phyloP scores from a whole-genome alignment of 192 early-diverging fungal species.

The Backusella liffmaniae region DNA sequence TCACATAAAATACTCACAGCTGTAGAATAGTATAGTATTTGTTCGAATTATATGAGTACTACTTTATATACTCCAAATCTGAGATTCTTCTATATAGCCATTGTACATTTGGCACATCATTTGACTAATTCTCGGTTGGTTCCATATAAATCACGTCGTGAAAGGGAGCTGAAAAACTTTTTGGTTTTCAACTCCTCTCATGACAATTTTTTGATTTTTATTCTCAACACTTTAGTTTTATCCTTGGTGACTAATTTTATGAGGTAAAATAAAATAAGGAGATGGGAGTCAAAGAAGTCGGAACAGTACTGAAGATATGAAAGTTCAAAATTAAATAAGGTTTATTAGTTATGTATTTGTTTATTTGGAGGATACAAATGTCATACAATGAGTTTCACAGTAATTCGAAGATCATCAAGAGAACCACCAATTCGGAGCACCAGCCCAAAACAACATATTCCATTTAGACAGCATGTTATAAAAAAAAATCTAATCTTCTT shows the following conservation, averaged over 20 bases:
- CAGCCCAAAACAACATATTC: not conserved
- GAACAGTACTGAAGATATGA: not conserved
- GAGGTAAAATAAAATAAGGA: not conserved
- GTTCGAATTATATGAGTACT: too few relatives aligned
- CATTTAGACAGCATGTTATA: not conserved
- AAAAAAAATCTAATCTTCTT: not conserved
- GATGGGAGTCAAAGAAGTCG: not conserved
- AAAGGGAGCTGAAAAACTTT: not conserved
- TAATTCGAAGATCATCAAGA: not conserved
- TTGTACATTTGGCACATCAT: not conserved
- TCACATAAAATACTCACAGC: too few relatives aligned
- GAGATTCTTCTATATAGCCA: not conserved
- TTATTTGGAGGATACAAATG: not conserved
- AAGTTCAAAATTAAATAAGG: not conserved
- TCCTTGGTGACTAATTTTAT: not conserved
- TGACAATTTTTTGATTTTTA: not conserved
- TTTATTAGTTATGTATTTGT: not conserved
- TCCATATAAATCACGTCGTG: not conserved
- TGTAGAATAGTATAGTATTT: too few relatives aligned
- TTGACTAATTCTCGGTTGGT: not conserved
- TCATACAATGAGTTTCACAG: not conserved
- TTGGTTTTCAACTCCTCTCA: not conserved
- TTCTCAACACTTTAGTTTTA: not conserved
- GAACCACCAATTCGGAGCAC: not conserved
- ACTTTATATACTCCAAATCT: not conserved